These are phyloP conservation scores for Symbiodinium natans DNA, from an alignment of 73 alveolate species.

Conservation along the genomic window DNA sequence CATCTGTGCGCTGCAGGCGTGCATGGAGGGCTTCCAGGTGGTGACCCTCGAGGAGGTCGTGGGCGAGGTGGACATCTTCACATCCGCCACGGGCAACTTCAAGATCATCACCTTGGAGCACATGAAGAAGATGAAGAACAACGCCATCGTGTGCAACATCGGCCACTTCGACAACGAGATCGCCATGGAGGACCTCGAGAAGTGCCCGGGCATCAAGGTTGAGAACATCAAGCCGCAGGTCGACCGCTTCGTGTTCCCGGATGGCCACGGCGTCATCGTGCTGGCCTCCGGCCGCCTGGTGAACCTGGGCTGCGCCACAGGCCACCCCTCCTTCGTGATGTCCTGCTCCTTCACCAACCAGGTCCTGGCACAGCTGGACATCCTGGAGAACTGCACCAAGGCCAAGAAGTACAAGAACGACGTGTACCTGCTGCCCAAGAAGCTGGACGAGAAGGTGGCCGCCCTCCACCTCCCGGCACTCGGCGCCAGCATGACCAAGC, in stretches of 20 bases:
- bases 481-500: conserved; percentile 98
- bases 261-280: conserved; percentile 98
- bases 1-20: conserved; percentile 99
- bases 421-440: conserved; percentile 97
- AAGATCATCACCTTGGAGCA: conserved; percentile 97
- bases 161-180: conserved; percentile 99
- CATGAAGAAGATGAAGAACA: conserved; percentile 98
- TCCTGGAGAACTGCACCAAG: conserved; percentile 97
- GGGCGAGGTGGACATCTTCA: conserved; percentile 97
- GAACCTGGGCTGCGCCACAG: conserved; percentile 99
- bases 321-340: conserved; percentile 99
- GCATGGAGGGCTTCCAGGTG: conserved; percentile 99
- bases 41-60: conserved; percentile 96
- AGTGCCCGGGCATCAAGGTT: conserved; percentile 96
- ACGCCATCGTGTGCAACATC: conserved; percentile 99
- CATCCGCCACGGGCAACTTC: conserved; percentile 98
- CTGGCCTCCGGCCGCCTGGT: conserved; percentile 98
- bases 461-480: conserved; percentile 97
- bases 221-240: conserved; percentile 97
- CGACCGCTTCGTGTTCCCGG: conserved; percentile 98
- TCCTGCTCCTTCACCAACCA: conserved; percentile 98
- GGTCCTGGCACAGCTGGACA: conserved; percentile 97
- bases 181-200: conserved; percentile 97
- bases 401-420: conserved; percentile 97
- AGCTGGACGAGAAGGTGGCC: conserved; percentile 98